phyloP scores from a whole-genome alignment of 345 rosid species.

The Dipteronia dyeriana region DNA sequence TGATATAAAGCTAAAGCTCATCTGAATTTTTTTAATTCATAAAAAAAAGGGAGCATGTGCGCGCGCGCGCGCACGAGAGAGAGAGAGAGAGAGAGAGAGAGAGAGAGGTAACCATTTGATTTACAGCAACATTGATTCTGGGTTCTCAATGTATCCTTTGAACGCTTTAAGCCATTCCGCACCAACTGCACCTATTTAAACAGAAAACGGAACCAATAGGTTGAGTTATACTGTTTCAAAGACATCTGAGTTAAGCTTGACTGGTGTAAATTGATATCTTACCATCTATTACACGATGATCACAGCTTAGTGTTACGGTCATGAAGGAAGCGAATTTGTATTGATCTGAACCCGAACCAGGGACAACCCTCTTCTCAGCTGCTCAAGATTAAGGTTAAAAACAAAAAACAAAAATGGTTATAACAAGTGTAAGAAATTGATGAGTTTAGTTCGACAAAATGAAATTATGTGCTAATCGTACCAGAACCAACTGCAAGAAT shows the following conservation, averaged over 20 bases:
- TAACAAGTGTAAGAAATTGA: constrained; percentile 4
- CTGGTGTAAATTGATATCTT: neutral
- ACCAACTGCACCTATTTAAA: constrained; percentile 72
- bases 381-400: constrained; percentile 23
- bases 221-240: constrained; percentile 5
- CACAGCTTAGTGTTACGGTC: constrained; percentile 91
- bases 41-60: too few relatives aligned
- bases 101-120: neutral
- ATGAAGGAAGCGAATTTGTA: constrained; percentile 76
- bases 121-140: constrained; percentile 90
- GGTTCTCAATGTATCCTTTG: constrained; percentile 88
- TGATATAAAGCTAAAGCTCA: constrained; percentile 1
- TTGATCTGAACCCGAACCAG: constrained; percentile 62
- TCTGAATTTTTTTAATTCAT: neutral
- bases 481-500: constrained; percentile 95
- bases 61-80: too few relatives aligned
- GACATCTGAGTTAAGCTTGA: neutral
- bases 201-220: constrained; percentile 10
- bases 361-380: constrained; percentile 94
- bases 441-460: neutral
- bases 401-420: constrained; percentile 4
- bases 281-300: constrained; percentile 99
- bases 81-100: neutral
- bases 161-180: constrained; percentile 98
- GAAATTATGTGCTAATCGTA: constrained; percentile 30